These are phyloP conservation scores for Apiospora rasikravindrae DNA, from an alignment of 2,329 filamentous ascomycete genomes.

Conservation along the genomic window DNA sequence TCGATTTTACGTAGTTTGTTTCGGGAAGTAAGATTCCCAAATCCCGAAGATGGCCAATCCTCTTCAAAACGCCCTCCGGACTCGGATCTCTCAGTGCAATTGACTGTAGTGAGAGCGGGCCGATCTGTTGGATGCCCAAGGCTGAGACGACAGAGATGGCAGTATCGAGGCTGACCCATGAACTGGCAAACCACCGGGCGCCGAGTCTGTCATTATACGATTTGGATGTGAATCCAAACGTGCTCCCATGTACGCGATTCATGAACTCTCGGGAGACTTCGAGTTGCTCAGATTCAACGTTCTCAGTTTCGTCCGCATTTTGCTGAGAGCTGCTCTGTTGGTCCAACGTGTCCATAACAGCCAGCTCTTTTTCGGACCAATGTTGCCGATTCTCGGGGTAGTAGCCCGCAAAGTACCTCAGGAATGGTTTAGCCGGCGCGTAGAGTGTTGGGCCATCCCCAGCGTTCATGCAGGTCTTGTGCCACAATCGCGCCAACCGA, in stretches of 20 bases:
- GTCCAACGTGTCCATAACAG: background rate
- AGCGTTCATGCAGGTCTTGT: constrained; percentile 45
- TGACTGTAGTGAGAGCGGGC: constrained; percentile 77
- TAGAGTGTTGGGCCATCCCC: constrained; percentile 48
- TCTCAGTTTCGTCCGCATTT: constrained; percentile 18
- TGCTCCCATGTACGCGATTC: constrained; percentile 46
- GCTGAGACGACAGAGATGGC: constrained; percentile 71
- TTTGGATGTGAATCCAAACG: constrained; percentile 48
- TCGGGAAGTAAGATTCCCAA: constrained; percentile 67
- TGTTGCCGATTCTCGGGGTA: background rate
- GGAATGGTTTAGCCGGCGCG: constrained; percentile 50
- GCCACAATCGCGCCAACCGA: constrained; percentile 53
- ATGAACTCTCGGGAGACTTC: constrained; percentile 40
- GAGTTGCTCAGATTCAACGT: constrained; percentile 24
- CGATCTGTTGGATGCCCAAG: constrained; percentile 74
- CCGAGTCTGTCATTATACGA: constrained; percentile 71
- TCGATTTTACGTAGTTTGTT: constrained; percentile 68
- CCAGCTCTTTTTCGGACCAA: constrained; percentile 38
- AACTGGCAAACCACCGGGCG: constrained; percentile 79
- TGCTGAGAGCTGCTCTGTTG: background rate
- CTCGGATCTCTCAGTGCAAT: constrained; percentile 71
- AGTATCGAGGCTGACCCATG: constrained; percentile 73
- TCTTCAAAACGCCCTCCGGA: constrained; percentile 58
- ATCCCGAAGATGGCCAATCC: constrained; percentile 65
- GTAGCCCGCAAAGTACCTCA: constrained; percentile 54